Evolutionary conservation across 163 green algal genomes (phyloP), one percentile per base, ranked within the genome.

Genomic region (Prototheca cutis): DNA sequence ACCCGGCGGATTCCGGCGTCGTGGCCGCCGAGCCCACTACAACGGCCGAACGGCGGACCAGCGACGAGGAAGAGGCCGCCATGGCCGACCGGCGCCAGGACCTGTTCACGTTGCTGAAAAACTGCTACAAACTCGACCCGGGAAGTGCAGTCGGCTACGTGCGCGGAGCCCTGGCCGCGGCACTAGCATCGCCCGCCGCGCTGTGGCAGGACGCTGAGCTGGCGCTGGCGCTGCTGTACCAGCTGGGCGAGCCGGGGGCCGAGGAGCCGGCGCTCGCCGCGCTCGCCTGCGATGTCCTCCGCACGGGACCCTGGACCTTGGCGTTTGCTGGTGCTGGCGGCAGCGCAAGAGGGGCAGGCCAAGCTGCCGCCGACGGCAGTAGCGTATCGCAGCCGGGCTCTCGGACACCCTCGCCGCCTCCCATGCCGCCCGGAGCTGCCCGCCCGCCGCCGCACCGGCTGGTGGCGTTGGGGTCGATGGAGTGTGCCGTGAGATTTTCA

Each of bases 21-120:
- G 58, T 59, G 25, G 34, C 58, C 21, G 49, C 47, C 40, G 55
- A 28, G 10, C 40, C 58, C 4, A 27, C 62, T 19, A 55, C 55
- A 2, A 15, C 56, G 10, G 40, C 51, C 0, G 61, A 73, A 8
- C 36, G 36, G 2, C 48, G 66, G 39, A 59, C 59, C 32, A 65
- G 48, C 3, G 65, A 72, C 54, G 81, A 89, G 61, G 72, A 71
- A 65, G 82, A 88, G 60, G 53, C 27, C 7, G 67, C 68, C 2
- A 69, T 91, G 42, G 63, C 69, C 4, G 84, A 93, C 30, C 61
- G 73, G 45, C 75, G 88, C 40, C 64, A 77, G 24, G 90, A 97
- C 55, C 73, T 97, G 53, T 93, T 96, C 33, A 86, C 75, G n/a
- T 70, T 97, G 48, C 87, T 97, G 58, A 79, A 77, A 28, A 95